Evolutionary conservation across 2,329 filamentous ascomycete genomes (phyloP).

Genomic region (Pseudocercospora fijiensis): DNA sequence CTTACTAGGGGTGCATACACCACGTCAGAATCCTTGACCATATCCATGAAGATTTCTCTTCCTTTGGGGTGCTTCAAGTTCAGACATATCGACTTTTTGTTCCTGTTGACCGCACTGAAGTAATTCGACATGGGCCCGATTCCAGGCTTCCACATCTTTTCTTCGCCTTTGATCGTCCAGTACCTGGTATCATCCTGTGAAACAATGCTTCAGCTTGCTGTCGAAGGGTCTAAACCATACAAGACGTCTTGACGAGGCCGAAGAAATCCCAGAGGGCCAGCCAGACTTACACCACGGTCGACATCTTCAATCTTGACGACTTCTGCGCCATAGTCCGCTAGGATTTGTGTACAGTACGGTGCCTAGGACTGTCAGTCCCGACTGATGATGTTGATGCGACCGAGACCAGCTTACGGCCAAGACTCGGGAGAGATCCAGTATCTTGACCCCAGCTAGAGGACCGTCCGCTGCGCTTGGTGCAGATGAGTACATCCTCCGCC

Average conservation of each 20-base stretch:
- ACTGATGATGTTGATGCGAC: neutral
- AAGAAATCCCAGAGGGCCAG: neutral
- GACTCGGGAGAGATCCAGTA: slow-evolving; percentile 25
- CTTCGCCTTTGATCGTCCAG: slow-evolving; percentile 31
- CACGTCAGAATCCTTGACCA: slow-evolving; percentile 43
- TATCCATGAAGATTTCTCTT: slow-evolving; percentile 36
- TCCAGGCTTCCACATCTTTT: slow-evolving; percentile 29
- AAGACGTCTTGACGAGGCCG: neutral
- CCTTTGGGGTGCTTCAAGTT: slow-evolving; percentile 44
- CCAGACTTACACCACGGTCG: slow-evolving; percentile 21
- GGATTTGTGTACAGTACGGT: slow-evolving; percentile 34
- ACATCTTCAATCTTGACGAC: slow-evolving; percentile 37
- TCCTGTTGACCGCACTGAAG: slow-evolving; percentile 48
- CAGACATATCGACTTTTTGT: slow-evolving; percentile 45
- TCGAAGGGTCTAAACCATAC: neutral
- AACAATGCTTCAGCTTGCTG: slow-evolving; percentile 3
- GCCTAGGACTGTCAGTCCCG: slow-evolving; percentile 16
- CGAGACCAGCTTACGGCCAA: slow-evolving; percentile 17
- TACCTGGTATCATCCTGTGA: slow-evolving; percentile 32
- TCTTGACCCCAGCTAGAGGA: slow-evolving; percentile 23
- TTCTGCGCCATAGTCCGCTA: slow-evolving; percentile 37
- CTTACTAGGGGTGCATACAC: slow-evolving; percentile 24
- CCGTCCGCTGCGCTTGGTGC: slow-evolving; percentile 11
- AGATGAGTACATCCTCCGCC: slow-evolving; percentile 14
- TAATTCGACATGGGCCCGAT: slow-evolving; percentile 37